Base-by-base conservation (phyloP, 345 rosid species). In the Populus euphratica region DNA sequence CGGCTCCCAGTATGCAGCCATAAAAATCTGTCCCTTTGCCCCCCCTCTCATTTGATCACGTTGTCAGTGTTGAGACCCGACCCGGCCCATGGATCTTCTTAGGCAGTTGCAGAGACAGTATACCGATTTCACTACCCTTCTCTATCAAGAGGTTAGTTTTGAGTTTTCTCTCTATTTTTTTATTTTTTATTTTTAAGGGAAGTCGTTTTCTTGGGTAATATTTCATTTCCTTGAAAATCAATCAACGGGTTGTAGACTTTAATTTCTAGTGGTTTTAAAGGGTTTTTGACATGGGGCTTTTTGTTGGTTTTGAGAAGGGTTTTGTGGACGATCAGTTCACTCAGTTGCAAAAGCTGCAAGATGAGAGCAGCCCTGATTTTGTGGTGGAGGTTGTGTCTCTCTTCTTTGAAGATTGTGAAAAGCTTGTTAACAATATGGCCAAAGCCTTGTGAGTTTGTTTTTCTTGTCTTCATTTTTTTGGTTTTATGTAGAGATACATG, bases 341-440 rank as follows among this genome's bases (percentile, higher is more conserved):
- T 18, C 91, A 90, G 89, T 83, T 94, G 75, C 93, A 85, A 83
- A 89, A 89, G 84, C 84, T 92, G 79, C 94, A 91, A 86, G 98
- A 94, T 81, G 98, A 88, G 78, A 89, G 82, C 81, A 87, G 82
- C 56, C 97, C 97, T 75, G 90, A 89, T 82, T 92, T 92, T 86
- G 91, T 90, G 44, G 65, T 82, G 69, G 96, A 92, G 82, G 94
- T 94, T 78, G 90, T 85, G 62, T 75, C 89, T 80, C 89, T 89
- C 29, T 94, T 92, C 93, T 93, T 92, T 82, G 89, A 88, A 21
- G 98, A 94, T 81, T 89, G 89, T 73, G 88, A 88, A 63, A 91
- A 89, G 86, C 93, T 92, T 79, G 85, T 94, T 20, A 69, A 59
- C 80, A 89, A 73, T 71, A 88, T 93, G 94, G 86, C 87, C 72